Evolutionary conservation across 805 yeast genomes (phyloP), one percentile per base, ranked within the genome.

Genomic region (Wickerhamomyces hampshirensis): DNA sequence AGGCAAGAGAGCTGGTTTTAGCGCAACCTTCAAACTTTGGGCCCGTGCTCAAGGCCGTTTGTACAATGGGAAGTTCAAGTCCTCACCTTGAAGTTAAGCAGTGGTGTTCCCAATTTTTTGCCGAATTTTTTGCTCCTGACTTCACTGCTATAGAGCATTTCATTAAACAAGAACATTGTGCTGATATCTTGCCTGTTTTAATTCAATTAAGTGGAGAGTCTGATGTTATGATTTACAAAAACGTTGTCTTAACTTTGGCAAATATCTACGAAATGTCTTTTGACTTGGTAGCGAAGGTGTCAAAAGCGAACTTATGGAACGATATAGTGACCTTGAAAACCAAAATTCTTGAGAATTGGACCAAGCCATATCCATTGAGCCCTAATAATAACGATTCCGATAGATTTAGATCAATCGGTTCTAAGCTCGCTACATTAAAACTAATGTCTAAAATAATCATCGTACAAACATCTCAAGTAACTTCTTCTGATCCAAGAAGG

Each of bases 401-500:
- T 38, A 62, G 60, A 21, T 51, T 63, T 24, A 69, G 79, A 55
- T 71, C 77, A 31, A 58, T 77, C 26, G 77, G 82, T 11, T 63
- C 78, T 31, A 77, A 74, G 56, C 61, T 84, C n/a, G 80, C 89
- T 19, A 66, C 82, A n/a, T 64, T 81, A 35, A 85, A 83, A 58
- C 77, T 89, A 40, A 73, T 86, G 9, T 76, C 76, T n/a, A 70
- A 70, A 37, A 59, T 80, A 5, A 66, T 80, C 11, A 63, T 68
- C 24, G 69, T 73, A 1, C 87, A 81, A 40, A 59, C 77, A 4
- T 65, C 73, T 4, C 59, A 69, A 3, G 41, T 51, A 9, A 42
- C 38, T 5, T 18, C 41, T 2, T 21, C 40, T 1, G 58, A 54
- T 33, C 58, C 58, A 23, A 48, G 58, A 38, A 43, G 54, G 34